Evolutionary conservation across 2,329 filamentous ascomycete species (phyloP).

Genomic region (Sporothrix globosa): DNA sequence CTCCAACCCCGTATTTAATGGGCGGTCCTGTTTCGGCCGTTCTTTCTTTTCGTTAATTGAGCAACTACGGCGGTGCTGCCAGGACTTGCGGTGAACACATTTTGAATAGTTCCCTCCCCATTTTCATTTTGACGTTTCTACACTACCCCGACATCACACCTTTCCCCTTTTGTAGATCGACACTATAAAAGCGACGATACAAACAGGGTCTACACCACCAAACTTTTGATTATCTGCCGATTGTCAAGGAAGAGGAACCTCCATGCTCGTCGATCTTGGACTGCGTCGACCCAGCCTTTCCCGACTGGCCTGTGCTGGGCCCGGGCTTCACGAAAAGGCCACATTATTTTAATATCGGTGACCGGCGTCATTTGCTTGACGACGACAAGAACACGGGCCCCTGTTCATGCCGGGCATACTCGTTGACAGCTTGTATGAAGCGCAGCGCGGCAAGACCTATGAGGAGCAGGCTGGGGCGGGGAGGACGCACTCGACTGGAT

Average conservation of each 20-base stretch:
- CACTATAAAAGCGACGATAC: background rate
- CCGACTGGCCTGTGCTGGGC: too few relatives aligned
- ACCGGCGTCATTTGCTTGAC: too few relatives aligned
- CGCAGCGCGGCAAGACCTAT: too few relatives aligned
- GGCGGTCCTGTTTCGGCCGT: conserved; percentile 10
- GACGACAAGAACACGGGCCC: too few relatives aligned
- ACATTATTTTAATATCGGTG: too few relatives aligned
- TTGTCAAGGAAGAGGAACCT: background rate
- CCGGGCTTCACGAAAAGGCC: too few relatives aligned
- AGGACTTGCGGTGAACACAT: conserved; percentile 13
- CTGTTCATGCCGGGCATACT: too few relatives aligned
- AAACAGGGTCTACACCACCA: conserved; percentile 20
- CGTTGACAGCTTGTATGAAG: too few relatives aligned
- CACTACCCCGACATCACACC: background rate
- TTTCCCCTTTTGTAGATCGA: conserved; percentile 17
- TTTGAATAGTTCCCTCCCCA: too few relatives aligned
- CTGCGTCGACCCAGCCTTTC: background rate
- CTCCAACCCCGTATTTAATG: background rate
- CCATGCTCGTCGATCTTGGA: conserved; percentile 1
- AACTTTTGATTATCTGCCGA: background rate
- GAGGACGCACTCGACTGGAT: too few relatives aligned
- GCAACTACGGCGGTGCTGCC: background rate
- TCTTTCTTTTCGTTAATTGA: background rate
- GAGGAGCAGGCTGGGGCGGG: too few relatives aligned
- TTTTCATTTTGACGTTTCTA: background rate